phyloP scores from a whole-genome alignment of 2,329 filamentous ascomycete species.

The Fusarium sp. region DNA sequence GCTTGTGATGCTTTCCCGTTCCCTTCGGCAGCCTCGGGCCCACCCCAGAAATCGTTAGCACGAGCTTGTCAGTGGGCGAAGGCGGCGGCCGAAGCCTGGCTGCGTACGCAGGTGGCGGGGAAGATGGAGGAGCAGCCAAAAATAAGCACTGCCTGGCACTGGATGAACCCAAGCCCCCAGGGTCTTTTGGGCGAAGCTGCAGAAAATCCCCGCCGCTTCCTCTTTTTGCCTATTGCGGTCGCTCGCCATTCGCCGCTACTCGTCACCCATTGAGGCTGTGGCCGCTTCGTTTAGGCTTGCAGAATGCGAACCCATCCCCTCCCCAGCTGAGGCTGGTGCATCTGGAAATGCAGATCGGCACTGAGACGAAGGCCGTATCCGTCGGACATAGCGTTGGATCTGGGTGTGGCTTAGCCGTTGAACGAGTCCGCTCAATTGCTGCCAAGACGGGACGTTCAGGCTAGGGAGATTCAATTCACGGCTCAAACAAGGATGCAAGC shows the following conservation, averaged over 20 bases:
- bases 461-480: slow-evolving; percentile 13
- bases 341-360: slow-evolving; percentile 1
- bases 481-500: neutral
- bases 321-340: slow-evolving; percentile 17
- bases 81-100: neutral
- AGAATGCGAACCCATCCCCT: slow-evolving; percentile 21
- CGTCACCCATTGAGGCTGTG: slow-evolving; percentile 43
- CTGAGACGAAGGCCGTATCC: slow-evolving; percentile 7
- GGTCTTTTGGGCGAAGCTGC: slow-evolving; percentile 6
- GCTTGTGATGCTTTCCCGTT: slow-evolving; percentile 18
- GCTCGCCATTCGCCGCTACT: slow-evolving; percentile 20
- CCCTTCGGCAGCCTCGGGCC: slow-evolving; percentile 40
- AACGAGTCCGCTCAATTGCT: slow-evolving; percentile 12
- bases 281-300: neutral
- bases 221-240: neutral
- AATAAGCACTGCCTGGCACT: slow-evolving; percentile 34
- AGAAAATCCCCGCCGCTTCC: neutral
- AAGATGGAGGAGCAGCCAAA: slow-evolving; percentile 25
- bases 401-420: slow-evolving; percentile 31
- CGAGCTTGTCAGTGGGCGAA: neutral
- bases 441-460: slow-evolving; percentile 25
- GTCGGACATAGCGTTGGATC: neutral
- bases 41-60: slow-evolving; percentile 23
- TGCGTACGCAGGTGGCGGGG: slow-evolving; percentile 45
- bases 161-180: slow-evolving; percentile 5